Conservation (phyloP, 2,329 filamentous ascomycete species). For the Pezicula radicicola region DNA sequence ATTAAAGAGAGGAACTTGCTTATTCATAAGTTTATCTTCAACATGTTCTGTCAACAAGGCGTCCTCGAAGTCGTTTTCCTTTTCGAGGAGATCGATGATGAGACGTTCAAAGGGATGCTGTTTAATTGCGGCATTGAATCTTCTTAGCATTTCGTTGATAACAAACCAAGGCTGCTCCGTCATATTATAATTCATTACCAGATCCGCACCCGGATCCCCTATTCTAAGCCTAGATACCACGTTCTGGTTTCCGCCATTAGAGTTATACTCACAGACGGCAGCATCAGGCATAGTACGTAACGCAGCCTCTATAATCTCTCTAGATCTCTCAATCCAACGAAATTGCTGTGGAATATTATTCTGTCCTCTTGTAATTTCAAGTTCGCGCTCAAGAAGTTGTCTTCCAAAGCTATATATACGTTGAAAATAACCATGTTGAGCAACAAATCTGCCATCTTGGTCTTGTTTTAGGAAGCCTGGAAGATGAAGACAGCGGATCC, state of each 20-base stretch:
- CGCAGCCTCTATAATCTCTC: too few relatives aligned
- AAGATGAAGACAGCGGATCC: constrained; percentile 3
- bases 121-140: not conserved
- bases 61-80: constrained; percentile 3
- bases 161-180: too few relatives aligned
- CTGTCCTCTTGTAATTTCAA: not conserved
- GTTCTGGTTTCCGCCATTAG: too few relatives aligned
- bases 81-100: constrained; percentile 4
- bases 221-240: too few relatives aligned
- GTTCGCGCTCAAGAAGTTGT: not conserved
- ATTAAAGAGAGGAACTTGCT: constrained; percentile 11
- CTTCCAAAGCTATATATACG: not conserved
- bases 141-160: not conserved
- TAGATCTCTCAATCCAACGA: too few relatives aligned
- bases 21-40: constrained; percentile 12
- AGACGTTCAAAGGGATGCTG: not conserved
- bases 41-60: constrained; percentile 1
- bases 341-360: too few relatives aligned
- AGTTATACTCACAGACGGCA: too few relatives aligned
- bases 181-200: too few relatives aligned
- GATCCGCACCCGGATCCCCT: not conserved
- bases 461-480: not conserved
- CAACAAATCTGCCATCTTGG: not conserved
- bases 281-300: too few relatives aligned
- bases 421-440: not conserved